phyloP scores from a whole-genome alignment of 139 green algal genomes.

The Coelastrella sp. region DNA sequence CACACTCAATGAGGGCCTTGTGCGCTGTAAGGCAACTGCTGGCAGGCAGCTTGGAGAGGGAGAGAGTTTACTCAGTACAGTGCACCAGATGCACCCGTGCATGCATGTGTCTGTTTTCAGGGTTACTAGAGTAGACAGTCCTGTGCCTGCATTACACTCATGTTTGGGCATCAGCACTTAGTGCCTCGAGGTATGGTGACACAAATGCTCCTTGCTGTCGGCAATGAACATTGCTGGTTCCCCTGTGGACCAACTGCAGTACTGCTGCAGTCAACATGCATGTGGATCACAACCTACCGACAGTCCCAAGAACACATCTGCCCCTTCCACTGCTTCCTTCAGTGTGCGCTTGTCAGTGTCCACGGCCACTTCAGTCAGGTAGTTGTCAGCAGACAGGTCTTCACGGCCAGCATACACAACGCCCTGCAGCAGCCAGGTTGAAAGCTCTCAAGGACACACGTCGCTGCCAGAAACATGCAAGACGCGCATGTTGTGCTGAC shows the following conservation, averaged over 20 bases:
- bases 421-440: constrained; percentile 24
- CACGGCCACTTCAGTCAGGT: constrained; percentile 47
- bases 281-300: constrained; percentile 4
- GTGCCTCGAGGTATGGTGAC: neutral
- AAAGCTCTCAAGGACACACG: neutral
- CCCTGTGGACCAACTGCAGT: neutral
- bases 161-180: neutral
- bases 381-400: constrained; percentile 54
- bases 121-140: too few species aligned
- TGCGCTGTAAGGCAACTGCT: too few species aligned
- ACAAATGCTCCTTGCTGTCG: neutral
- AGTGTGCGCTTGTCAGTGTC: constrained; percentile 53
- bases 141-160: too few species aligned
- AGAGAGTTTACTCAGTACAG: too few species aligned
- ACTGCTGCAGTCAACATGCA: neutral
- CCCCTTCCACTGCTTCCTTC: constrained; percentile 50
- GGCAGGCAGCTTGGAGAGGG: too few species aligned
- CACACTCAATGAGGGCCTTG: too few species aligned
- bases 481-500: neutral
- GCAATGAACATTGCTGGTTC: neutral
- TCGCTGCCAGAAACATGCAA: too few species aligned
- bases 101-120: too few species aligned
- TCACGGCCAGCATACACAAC: constrained; percentile 55
- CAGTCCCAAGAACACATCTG: constrained; percentile 60
- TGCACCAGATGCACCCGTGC: too few species aligned